Percentiles rank a stretch among this genome's conserved stretches.
Evolutionary conservation across 129 eudicot species (phyloP).

Genomic region (Glebionis coronaria): DNA sequence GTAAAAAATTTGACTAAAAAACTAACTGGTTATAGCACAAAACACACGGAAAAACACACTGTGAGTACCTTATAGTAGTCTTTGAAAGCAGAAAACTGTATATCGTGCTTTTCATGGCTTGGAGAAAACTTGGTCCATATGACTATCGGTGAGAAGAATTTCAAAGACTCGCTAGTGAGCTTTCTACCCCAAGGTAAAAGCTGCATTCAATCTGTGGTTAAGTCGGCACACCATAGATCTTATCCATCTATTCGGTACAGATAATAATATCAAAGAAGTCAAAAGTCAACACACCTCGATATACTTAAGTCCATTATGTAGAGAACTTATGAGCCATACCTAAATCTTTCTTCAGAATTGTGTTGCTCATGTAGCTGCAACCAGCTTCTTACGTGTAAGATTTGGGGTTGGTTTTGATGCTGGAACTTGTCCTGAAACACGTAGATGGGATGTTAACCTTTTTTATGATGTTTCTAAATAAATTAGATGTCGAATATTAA

Average conservation of each 20-base stretch:
- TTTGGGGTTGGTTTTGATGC: conserved; percentile 34
- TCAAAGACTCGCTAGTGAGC: conserved; percentile 78
- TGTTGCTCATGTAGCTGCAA: conserved; percentile 27
- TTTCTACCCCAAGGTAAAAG: conserved; percentile 98
- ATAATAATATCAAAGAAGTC: background rate
- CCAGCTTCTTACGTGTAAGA: conserved; percentile 36
- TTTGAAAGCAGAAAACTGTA: conserved; percentile 69
- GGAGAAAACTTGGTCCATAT: conserved; percentile 86
- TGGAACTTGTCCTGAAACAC: conserved; percentile 32
- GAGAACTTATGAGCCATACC: conserved; percentile 6
- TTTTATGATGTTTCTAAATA: background rate
- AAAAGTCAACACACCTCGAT: conserved; percentile 48
- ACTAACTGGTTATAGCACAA: background rate
- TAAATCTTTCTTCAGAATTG: background rate
- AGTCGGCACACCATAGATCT: conserved; percentile 39
- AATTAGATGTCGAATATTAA: too few relatives aligned
- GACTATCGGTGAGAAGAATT: conserved; percentile 91
- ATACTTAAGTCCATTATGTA: conserved; percentile 51
- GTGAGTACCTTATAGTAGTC: conserved; percentile 73
- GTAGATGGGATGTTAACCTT: conserved; percentile 5
- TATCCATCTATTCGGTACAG: conserved; percentile 1
- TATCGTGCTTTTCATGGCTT: conserved; percentile 45
- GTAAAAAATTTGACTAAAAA: background rate
- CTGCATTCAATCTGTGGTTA: conserved; percentile 76
- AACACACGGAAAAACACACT: background rate